phyloP scores from a whole-genome alignment of 2,329 filamentous ascomycete genomes.

The Zarea fungicola region DNA sequence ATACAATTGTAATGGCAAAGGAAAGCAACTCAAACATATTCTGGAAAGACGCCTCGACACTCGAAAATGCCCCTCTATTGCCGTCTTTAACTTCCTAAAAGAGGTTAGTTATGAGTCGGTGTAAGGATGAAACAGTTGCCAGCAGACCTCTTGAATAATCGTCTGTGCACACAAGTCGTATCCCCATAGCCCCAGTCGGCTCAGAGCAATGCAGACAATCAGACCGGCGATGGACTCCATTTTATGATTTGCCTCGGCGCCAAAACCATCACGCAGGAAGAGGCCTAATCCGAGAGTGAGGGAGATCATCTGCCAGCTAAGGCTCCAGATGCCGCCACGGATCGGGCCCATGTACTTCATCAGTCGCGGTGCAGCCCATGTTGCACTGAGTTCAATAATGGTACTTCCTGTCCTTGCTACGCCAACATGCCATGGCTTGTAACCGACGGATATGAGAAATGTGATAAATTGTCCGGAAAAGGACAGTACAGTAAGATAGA shows the following conservation, averaged over 20 bases:
- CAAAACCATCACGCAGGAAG: constrained; percentile 35
- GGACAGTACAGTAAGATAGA: constrained; percentile 57
- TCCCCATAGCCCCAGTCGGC: constrained; percentile 56
- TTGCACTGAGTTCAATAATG: constrained; percentile 54
- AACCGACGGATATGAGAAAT: constrained; percentile 52
- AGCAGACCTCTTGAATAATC: constrained; percentile 54
- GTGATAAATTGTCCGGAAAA: constrained; percentile 61
- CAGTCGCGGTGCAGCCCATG: constrained; percentile 52
- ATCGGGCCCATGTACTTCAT: constrained; percentile 52
- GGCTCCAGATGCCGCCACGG: constrained; percentile 65
- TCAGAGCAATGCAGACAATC: constrained; percentile 46
- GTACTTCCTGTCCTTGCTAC: constrained; percentile 48
- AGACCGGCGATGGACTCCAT: constrained; percentile 42
- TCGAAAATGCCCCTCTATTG: constrained; percentile 63
- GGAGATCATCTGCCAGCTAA: constrained; percentile 61
- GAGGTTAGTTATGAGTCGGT: neutral
- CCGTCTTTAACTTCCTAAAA: constrained; percentile 46
- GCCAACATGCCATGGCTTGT: constrained; percentile 47
- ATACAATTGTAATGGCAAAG: constrained; percentile 61
- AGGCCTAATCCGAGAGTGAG: constrained; percentile 39
- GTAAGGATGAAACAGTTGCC: neutral
- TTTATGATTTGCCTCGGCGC: constrained; percentile 18
- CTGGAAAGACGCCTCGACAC: constrained; percentile 62
- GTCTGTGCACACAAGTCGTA: constrained; percentile 57
- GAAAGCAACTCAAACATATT: constrained; percentile 66